Base-by-base conservation (phyloP, 345 rosid species). In the Eucalyptus camaldulensis region DNA sequence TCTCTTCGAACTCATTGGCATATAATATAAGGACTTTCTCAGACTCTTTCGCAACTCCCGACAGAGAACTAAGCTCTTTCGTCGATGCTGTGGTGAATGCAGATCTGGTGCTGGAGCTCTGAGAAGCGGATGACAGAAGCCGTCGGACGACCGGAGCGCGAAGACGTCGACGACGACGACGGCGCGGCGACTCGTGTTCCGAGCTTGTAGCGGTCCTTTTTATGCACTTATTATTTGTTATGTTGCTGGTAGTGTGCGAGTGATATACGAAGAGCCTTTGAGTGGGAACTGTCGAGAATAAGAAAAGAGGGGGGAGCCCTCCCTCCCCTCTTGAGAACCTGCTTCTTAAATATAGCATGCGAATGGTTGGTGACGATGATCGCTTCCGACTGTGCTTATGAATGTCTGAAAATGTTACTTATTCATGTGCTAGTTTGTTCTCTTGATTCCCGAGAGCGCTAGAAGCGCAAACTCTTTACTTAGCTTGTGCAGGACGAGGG, bases 71-170 rank as follows among this genome's bases (percentile, higher is more conserved):
- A 37, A 21, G 83, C 47, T 45, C 51, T 43, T 24, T 80, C 33
- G 58, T 27, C 58, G 13, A 80, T 22, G 11, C 21, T 37, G 5
- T 22, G 45, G 80, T 8, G 11, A 54, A 24, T 90, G 89, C 87
- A 90, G 91, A 90, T 85, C 91, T 90, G 87, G 91, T 90, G 58
- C 47, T 90, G 85, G 91, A 90, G 89, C 89, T 90, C 51, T 90
- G 67, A 85, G 22, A 21, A 6, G 85, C 47, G 6, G 47, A 76
- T 2, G 13, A 53, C 56, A 4, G 85, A 76, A 76, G 85, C 85
- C 14, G 9, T 22, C 29, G 29, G 85, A 43, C 3, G 85, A 76
- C 43, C 85, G 45, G 29, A 40, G 47, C 15, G 6, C 27, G 29
- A 21, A 21, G 83, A 76, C 24, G 5, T 21, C 47, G 83, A 3